phyloP scores from a whole-genome alignment of 148 eudicot genomes.

The Heliamphora exappendiculata region DNA sequence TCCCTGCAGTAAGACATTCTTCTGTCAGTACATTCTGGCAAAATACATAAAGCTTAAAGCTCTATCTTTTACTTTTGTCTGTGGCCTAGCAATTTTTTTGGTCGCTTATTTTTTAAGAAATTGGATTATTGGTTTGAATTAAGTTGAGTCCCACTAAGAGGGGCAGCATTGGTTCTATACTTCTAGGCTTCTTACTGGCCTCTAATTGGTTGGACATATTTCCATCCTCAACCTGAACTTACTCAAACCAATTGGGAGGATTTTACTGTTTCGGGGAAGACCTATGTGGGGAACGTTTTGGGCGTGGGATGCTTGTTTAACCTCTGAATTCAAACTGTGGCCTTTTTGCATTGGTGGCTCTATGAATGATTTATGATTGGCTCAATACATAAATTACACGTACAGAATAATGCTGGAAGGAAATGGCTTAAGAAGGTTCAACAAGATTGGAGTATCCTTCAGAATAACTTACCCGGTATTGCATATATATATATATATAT shows the following conservation, averaged over 20 bases:
- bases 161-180: neutral
- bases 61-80: neutral
- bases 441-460: slow-evolving; percentile 90
- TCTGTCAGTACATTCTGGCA: neutral
- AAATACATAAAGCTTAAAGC: neutral
- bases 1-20: neutral
- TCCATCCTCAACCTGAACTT: neutral
- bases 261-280: no score
- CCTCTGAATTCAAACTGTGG: neutral
- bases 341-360: neutral
- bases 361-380: neutral
- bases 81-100: neutral
- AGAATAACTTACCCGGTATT: slow-evolving; percentile 89
- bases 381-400: neutral
- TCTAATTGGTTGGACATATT: neutral
- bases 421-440: slow-evolving; percentile 97
- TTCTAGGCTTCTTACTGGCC: neutral
- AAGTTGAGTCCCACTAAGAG: neutral
- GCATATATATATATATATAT: neutral
- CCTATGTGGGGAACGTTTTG: no score
- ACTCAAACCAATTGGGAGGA: neutral
- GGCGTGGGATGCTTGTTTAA: no score
- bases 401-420: slow-evolving; percentile 65
- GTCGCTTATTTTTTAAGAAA: neutral
- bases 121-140: neutral